These are phyloP conservation scores for Debaryomycetaceae sp. DNA, from an alignment of 1,139 yeast genomes.

Conservation along the genomic window DNA sequence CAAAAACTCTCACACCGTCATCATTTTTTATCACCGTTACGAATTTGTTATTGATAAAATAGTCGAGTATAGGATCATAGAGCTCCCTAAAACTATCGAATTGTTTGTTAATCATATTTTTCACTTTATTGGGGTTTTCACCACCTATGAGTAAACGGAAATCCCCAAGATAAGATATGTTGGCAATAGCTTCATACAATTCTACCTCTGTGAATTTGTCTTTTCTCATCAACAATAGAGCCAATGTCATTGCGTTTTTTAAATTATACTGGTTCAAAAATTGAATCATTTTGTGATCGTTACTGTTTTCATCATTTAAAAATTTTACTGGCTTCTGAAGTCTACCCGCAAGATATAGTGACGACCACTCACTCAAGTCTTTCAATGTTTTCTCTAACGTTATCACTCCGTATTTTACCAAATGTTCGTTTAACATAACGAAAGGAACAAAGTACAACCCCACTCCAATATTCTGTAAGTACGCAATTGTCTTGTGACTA, in stretches of 20 bases:
- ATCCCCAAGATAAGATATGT: slow-evolving; percentile 86
- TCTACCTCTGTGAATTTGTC: slow-evolving; percentile 53
- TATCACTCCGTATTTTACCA: slow-evolving; percentile 85
- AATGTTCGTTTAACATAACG: slow-evolving; percentile 58
- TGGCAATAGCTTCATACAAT: slow-evolving; percentile 74
- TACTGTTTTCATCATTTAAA: slow-evolving; percentile 54
- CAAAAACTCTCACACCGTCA: slow-evolving; percentile 14
- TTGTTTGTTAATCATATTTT: slow-evolving; percentile 81
- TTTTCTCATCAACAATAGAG: slow-evolving; percentile 48
- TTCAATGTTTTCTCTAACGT: slow-evolving; percentile 55
- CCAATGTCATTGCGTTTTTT: slow-evolving; percentile 73
- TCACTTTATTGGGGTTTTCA: slow-evolving; percentile 86
- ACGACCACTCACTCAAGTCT: slow-evolving; percentile 80
- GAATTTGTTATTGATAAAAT: slow-evolving; percentile 19
- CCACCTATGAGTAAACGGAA: slow-evolving; percentile 84
- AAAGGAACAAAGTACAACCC: slow-evolving; percentile 95
- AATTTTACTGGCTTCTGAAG: slow-evolving; percentile 91
- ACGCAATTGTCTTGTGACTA: slow-evolving; percentile 48
- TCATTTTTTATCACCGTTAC: slow-evolving; percentile 14
- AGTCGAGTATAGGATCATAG: slow-evolving; percentile 59
- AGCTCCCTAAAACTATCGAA: slow-evolving; percentile 62
- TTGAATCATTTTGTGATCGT: slow-evolving; percentile 42
- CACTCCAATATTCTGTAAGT: slow-evolving; percentile 73
- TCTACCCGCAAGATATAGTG: slow-evolving; percentile 87
- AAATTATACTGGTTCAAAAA: slow-evolving; percentile 75